Evolutionary conservation across 2,329 filamentous ascomycete species (phyloP).

Genomic region (Cercospora zeae-maydis): DNA sequence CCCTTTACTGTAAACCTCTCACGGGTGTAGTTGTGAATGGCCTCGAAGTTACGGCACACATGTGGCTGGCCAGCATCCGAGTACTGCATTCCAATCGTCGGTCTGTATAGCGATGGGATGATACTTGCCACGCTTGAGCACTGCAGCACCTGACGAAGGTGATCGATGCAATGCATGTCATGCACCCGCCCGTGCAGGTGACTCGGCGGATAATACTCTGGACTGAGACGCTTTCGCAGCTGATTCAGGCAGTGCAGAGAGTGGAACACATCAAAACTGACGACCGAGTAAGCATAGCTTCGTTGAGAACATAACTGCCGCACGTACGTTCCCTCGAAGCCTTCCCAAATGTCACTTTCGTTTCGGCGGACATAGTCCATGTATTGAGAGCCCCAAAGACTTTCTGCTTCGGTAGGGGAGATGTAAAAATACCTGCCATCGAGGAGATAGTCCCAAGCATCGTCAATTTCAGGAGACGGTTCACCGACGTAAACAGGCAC

Average conservation of each 20-base stretch:
- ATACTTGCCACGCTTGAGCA: conserved; percentile 8
- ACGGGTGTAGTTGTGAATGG: background rate
- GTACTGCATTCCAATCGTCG: conserved; percentile 2
- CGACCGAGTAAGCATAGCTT: no score
- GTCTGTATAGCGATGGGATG: background rate
- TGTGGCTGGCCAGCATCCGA: conserved; percentile 6
- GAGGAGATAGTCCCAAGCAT: background rate
- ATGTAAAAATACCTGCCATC: conserved; percentile 1
- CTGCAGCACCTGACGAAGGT: conserved; percentile 3
- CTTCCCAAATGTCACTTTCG: background rate
- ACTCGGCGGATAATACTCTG: background rate
- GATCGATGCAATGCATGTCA: conserved; percentile 4
- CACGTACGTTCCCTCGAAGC: background rate
- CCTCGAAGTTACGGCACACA: conserved; percentile 1
- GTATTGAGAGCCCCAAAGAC: background rate
- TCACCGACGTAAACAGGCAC: background rate
- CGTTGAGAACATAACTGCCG: no score
- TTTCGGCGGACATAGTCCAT: background rate
- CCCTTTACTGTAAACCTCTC: background rate
- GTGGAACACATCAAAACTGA: conserved; percentile 6
- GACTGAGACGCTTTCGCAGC: conserved; percentile 4
- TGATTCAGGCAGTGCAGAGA: conserved; percentile 6
- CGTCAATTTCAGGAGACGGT: background rate
- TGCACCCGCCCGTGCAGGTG: background rate
- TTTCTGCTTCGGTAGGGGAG: background rate